Base-by-base conservation (phyloP, 345 rosid genomes). In the Ailanthus altissimus region DNA sequence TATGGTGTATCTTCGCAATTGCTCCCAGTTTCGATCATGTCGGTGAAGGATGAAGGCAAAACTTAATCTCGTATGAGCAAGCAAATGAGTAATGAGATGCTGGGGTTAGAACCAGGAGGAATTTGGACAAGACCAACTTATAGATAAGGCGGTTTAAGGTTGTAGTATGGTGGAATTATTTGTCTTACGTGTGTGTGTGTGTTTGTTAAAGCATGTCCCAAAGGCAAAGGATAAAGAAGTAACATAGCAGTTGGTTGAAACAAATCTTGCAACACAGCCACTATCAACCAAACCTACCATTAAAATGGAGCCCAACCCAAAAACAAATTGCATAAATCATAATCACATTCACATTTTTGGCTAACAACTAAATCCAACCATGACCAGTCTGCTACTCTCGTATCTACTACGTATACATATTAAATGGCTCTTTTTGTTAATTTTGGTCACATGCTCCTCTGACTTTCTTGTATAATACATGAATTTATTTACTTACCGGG, bases 201-300 rank as follows among this genome's bases (percentile, higher is more conserved):
- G 14, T 50, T 50, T 50, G 54, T 13, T 50, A 50, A 15, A 13
- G 4, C 2, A 49, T 13, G 14, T 0, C 53, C n/a, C 1, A 6
- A 15, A n/a, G n/a, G n/a, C n/a, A n/a, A n/a, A n/a, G n/a, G 56
- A 51, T 15, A 15, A 51, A 5, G 5, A 51, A 13, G 16, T 51
- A 51, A 1, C 57, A 42, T n/a, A n/a, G 5, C 60, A 10, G 73
- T 70, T 70, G 0, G 60, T 70, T 51, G 60, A 51, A 70, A 70
- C 60, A 38, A 71, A 57, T 20, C 40, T n/a, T 26, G 11, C 28
- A 70, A 20, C 15, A 53, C 57, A 51, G 10, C 4, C 20, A 8
- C 43, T 4, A 28, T 16, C 47, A 14, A 53, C 46, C 46, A n/a
- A 32, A 20, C 2, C 62, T 40, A 56, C n/a, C n/a, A n/a, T 15